These are phyloP conservation scores for Lophiostoma macrostomum DNA, from an alignment of 495 filamentous ascomycete genomes.

Conservation along the genomic window DNA sequence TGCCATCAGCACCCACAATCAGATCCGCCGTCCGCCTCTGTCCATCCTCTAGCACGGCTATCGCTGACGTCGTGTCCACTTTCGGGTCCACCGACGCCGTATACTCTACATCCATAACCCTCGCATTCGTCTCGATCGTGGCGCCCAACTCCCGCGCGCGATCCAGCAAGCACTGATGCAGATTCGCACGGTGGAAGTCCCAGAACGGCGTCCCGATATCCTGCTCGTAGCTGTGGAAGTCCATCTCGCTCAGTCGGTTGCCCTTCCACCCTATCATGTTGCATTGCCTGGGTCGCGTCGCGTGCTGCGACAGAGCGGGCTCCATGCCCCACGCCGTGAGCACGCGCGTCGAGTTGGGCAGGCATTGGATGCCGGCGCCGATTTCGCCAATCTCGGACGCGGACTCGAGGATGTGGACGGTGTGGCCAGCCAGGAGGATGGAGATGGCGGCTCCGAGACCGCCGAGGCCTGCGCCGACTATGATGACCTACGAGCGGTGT, in stretches of 20 bases:
- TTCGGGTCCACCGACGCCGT: too few species aligned
- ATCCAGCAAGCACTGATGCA: conserved; percentile 20
- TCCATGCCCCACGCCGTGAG: conserved; percentile 38
- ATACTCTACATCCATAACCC: conserved; percentile 26
- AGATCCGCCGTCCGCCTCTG: conserved; percentile 31
- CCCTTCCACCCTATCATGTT: conserved; percentile 31
- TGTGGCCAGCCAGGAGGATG: conserved; percentile 57
- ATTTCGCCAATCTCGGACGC: conserved; percentile 41
- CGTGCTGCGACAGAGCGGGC: conserved; percentile 13
- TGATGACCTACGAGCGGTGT: conserved; percentile 43
- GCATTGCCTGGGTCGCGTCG: conserved; percentile 13
- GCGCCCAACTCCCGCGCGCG: conserved; percentile 25
- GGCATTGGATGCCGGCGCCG: conserved; percentile 43
- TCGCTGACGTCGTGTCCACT: conserved; percentile 6
- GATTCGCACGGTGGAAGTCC: conserved; percentile 28
- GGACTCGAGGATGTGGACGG: conserved; percentile 60
- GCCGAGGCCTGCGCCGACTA: conserved; percentile 67
- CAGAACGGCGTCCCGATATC: conserved; percentile 26
- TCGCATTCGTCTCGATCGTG: conserved; percentile 28
- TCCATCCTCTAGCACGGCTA: conserved; percentile 32
- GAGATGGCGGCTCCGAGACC: conserved; percentile 65
- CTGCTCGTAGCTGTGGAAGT: conserved; percentile 19
- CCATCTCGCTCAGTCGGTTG: conserved; percentile 13
- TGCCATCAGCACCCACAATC: conserved; percentile 43
- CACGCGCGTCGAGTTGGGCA: conserved; percentile 39